Evolutionary conservation across 2,329 filamentous ascomycete genomes (phyloP), one percentile per base, ranked within the genome.

Genomic region (Epichloe gansuensis): DNA sequence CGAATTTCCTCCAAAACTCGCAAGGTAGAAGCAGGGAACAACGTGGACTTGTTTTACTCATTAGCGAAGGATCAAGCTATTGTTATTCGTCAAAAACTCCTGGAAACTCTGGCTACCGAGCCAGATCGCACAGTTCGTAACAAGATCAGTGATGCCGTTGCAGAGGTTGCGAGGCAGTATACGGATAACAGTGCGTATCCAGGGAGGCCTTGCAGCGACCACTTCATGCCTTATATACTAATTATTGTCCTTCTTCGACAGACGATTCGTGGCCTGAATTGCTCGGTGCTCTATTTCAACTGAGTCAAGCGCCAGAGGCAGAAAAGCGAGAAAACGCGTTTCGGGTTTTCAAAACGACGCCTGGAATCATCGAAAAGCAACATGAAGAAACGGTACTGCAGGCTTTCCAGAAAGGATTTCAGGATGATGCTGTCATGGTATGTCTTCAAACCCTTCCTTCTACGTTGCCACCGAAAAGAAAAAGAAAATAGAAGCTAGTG

Each of bases 111-210:
- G 51, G 81, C 81, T 54, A 76, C 75, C 56, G 93, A 97, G 72
- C 74, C 80, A 23, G 80, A 86, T 56, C 79, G 83, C 56, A 75
- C 80, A 41, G 87, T 95, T 46, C 80, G 93, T 62, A 93, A 95
- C 73, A 98, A 98, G 71, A 87, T 97, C 65, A 93, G 91, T 61
- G 93, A 98, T 71, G 90, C 91, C n/a, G 87, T 97, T 56, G 93
- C 93, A 25, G 93, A 98, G 71, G 78, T 98, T 55, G 93, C 91
- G 45, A 83, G 93, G 63, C 90, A 98, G 72, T 96, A 96, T 70
- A 86, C 88, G 45, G 93, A 97, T 62, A 89, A 86, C 63, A 85
- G 89, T 95, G 77, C 68, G 83, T 73, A 38, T 35, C 15, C 37
- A 7, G 17, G 12, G 17, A 37, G 13, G 13, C 9, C n/a, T 25